phyloP scores from a whole-genome alignment of 1,139 yeast species.

The Diutina ranongensis region DNA sequence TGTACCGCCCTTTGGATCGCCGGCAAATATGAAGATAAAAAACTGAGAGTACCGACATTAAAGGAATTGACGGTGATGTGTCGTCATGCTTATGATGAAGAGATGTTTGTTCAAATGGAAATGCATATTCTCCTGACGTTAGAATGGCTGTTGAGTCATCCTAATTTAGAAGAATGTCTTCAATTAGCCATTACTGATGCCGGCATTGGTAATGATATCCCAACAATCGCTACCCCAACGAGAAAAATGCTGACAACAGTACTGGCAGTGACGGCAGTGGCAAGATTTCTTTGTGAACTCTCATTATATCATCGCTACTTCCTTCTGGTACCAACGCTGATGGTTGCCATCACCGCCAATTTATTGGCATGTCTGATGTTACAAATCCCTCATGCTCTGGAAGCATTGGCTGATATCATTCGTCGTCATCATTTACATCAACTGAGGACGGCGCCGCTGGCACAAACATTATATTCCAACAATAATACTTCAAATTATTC shows the following conservation, averaged over 20 bases:
- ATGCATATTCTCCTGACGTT: constrained; percentile 75
- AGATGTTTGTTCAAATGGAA: constrained; percentile 94
- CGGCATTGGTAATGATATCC: constrained; percentile 9
- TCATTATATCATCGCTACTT: constrained; percentile 64
- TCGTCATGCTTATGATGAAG: constrained; percentile 74
- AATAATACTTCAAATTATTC: constrained; percentile 8
- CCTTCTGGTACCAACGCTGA: constrained; percentile 47
- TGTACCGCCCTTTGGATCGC: constrained; percentile 94
- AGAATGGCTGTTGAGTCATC: constrained; percentile 69
- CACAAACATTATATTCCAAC: constrained; percentile 11
- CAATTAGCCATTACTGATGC: constrained; percentile 35
- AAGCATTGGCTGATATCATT: constrained; percentile 18
- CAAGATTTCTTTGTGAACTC: constrained; percentile 65
- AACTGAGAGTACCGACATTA: constrained; percentile 71
- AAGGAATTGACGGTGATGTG: constrained; percentile 71
- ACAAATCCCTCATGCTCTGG: constrained; percentile 29
- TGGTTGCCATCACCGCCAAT: constrained; percentile 60
- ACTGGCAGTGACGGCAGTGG: constrained; percentile 38
- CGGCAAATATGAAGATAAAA: constrained; percentile 84
- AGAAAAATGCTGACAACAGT: constrained; percentile 21
- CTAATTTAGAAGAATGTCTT: constrained; percentile 49
- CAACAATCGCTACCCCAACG: constrained; percentile 7
- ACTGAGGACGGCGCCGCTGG: constrained; percentile 8
- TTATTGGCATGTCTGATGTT: constrained; percentile 61
- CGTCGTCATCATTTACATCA: constrained; percentile 6